Evolutionary conservation across 2,329 filamentous ascomycete species (phyloP).

Genomic region (Diaporthe ilicicola): DNA sequence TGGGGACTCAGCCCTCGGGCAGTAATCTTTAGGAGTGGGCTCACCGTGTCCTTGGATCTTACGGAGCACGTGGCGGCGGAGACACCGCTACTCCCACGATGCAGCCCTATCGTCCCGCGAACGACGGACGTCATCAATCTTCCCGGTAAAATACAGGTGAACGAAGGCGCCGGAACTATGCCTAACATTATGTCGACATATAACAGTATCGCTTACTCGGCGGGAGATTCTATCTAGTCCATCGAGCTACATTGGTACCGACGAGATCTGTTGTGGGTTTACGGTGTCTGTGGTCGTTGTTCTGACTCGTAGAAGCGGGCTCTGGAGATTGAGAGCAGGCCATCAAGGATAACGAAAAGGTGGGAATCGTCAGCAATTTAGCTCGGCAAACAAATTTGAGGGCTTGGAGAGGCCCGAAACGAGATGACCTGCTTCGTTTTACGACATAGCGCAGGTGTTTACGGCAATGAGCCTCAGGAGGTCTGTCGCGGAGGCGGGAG

Average conservation of each 20-base stretch:
- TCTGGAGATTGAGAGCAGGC: conserved; percentile 14
- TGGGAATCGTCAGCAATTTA: conserved; percentile 11
- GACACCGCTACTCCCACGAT: conserved; percentile 1
- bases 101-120: background rate
- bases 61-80: conserved; percentile 14
- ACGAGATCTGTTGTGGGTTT: background rate
- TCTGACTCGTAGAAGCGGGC: conserved; percentile 23
- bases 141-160: background rate
- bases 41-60: background rate
- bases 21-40: background rate
- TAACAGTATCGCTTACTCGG: background rate
- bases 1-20: background rate
- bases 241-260: background rate
- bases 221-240: background rate
- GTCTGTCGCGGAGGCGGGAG: background rate
- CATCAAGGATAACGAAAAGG: background rate
- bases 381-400: conserved; percentile 9
- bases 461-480: conserved; percentile 14
- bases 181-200: background rate
- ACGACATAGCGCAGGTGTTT: background rate
- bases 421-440: conserved; percentile 10
- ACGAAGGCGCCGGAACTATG: background rate
- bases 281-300: conserved; percentile 1
- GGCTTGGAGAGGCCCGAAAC: conserved; percentile 14
- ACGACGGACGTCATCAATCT: background rate